Percentiles rank a stretch among this genome's conserved stretches.
phyloP scores from a whole-genome alignment of 257 asterid genomes.

The Striga asiatica region DNA sequence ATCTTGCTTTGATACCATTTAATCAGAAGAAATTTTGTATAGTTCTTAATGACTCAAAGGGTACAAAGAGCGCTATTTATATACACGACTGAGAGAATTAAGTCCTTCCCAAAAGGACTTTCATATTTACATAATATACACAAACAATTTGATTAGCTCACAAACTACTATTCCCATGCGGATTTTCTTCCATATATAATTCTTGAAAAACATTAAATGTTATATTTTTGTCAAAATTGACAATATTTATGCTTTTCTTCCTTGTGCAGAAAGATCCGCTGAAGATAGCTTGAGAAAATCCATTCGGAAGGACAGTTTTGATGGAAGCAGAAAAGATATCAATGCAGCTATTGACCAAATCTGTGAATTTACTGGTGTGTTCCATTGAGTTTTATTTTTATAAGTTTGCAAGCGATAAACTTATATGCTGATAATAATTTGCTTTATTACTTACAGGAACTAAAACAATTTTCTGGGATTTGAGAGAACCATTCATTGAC shows the following conservation, averaged over 20 bases:
- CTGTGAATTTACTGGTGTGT: constrained; percentile 81
- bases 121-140: no score
- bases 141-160: no score
- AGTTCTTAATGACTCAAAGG: no score
- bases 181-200: no score
- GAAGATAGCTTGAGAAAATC: constrained; percentile 38
- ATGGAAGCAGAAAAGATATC: constrained; percentile 89
- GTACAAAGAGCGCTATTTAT: no score
- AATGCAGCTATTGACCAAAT: constrained; percentile 74
- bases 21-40: no score
- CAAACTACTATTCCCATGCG: no score
- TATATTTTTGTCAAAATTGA: no score
- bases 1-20: no score
- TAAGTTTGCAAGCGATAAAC: neutral
- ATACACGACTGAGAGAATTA: no score
- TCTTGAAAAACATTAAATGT: no score
- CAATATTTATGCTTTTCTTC: constrained; percentile 4
- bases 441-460: constrained; percentile 40
- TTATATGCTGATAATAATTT: neutral
- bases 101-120: no score
- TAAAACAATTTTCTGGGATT: constrained; percentile 83
- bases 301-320: constrained; percentile 61
- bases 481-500: constrained; percentile 79
- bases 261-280: constrained; percentile 36
- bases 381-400: constrained; percentile 1